phyloP scores from a whole-genome alignment of 208 protist species.

The Acanthamoeba lenticulata region DNA sequence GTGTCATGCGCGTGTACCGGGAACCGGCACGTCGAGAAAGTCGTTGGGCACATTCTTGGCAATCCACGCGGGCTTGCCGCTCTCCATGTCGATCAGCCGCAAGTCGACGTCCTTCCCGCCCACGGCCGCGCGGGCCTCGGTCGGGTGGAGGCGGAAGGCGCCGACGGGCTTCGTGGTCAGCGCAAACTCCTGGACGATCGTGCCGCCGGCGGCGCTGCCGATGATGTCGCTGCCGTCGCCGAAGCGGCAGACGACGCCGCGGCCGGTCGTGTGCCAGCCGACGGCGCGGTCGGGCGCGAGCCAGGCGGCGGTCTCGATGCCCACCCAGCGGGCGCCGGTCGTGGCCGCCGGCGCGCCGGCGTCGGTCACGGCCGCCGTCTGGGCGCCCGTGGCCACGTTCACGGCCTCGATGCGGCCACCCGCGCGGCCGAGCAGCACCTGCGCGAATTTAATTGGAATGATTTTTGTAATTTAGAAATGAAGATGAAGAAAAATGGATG shows the following conservation, averaged over 20 bases:
- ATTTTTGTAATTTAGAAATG: background rate
- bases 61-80: background rate
- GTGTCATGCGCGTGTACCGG: background rate
- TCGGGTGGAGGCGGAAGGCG: background rate
- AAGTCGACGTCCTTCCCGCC: background rate
- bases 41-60: constrained; percentile 6
- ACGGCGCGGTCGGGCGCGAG: constrained; percentile 3
- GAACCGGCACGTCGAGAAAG: constrained; percentile 1
- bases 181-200: background rate
- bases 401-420: background rate
- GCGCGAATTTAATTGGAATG: background rate
- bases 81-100: background rate
- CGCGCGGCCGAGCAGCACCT: background rate
- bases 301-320: background rate
- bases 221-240: background rate
- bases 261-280: constrained; percentile 15
- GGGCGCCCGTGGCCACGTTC: background rate
- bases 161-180: background rate
- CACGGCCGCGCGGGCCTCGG: background rate
- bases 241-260: background rate
- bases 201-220: background rate
- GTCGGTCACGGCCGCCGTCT: background rate
- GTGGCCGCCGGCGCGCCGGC: background rate
- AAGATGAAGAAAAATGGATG: background rate
- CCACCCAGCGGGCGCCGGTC: background rate